Evolutionary conservation across 176 grass and related monocot genomes (phyloP).

Genomic region (Zoysia japonica): DNA sequence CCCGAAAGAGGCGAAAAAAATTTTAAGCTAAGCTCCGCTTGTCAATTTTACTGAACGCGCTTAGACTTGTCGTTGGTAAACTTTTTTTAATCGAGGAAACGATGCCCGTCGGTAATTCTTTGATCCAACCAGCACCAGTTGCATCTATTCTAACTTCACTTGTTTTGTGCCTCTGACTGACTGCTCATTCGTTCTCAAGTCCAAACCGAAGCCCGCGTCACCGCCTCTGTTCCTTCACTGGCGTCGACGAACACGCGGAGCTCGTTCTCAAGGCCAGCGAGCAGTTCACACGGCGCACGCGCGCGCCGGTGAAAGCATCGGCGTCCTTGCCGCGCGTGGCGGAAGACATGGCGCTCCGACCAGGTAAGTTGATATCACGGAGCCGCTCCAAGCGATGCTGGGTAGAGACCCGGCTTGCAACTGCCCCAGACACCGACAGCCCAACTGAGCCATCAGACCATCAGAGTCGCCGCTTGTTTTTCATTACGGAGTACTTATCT

Average conservation of each 20-base stretch:
- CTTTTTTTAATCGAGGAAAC: not conserved
- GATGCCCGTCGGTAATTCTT: not conserved
- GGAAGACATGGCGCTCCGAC: not conserved
- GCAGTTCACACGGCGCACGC: not conserved
- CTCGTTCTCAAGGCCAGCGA: not conserved
- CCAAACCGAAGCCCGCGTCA: not conserved
- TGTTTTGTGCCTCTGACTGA: not conserved
- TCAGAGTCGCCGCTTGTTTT: not conserved
- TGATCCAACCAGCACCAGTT: not conserved
- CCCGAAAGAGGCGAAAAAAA: not conserved
- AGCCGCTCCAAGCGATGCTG: constrained; percentile 8
- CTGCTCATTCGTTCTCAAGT: not conserved
- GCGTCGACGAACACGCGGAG: not conserved
- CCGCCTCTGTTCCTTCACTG: not conserved
- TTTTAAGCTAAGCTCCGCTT: not conserved
- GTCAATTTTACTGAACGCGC: not conserved
- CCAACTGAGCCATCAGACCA: constrained; percentile 14
- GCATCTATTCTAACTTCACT: no score
- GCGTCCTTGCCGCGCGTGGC: not conserved
- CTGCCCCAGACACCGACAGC: constrained; percentile 23
- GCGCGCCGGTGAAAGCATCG: not conserved
- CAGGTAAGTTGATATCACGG: not conserved
- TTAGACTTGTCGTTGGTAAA: not conserved
- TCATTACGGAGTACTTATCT: constrained; percentile 21
- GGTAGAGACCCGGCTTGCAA: constrained; percentile 28